These are phyloP conservation scores for Populus hybrid DNA, from an alignment of 441 rosid genomes.

Conservation along the genomic window DNA sequence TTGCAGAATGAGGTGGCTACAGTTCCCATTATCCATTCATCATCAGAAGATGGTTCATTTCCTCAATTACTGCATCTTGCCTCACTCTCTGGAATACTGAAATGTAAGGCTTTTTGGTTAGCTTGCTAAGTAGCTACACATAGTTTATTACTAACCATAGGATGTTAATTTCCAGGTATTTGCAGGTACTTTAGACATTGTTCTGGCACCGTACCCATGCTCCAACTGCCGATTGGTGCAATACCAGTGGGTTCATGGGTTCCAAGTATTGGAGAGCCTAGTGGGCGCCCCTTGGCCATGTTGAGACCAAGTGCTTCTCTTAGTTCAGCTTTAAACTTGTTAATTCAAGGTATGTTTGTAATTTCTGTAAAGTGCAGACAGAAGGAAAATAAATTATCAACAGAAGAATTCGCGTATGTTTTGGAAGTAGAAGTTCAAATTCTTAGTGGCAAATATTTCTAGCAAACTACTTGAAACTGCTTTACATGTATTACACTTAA, in stretches of 20 bases:
- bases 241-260: slow-evolving; percentile 60
- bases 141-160: slow-evolving; percentile 26
- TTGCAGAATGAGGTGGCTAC: slow-evolving; percentile 55
- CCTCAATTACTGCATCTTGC: slow-evolving; percentile 66
- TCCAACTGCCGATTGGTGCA: slow-evolving; percentile 51
- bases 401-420: neutral
- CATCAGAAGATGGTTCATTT: slow-evolving; percentile 56
- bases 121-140: neutral
- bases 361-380: slow-evolving; percentile 1
- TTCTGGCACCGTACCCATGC: slow-evolving; percentile 49
- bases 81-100: slow-evolving; percentile 58
- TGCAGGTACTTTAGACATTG: slow-evolving; percentile 63
- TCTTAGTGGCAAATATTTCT: neutral
- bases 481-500: neutral
- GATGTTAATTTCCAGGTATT: slow-evolving; percentile 44
- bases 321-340: slow-evolving; percentile 52
- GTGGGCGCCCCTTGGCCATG: slow-evolving; percentile 51
- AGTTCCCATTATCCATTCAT: slow-evolving; percentile 57
- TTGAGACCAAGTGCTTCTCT: slow-evolving; percentile 60
- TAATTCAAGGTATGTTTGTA: slow-evolving; percentile 50
- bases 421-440: neutral
- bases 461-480: neutral
- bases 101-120: slow-evolving; percentile 42
- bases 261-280: slow-evolving; percentile 55
- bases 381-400: neutral